Percentiles rank a stretch among this genome's conserved stretches.
phyloP scores from a whole-genome alignment of 192 early-diverging fungal genomes.

The Umbelopsis sp. region DNA sequence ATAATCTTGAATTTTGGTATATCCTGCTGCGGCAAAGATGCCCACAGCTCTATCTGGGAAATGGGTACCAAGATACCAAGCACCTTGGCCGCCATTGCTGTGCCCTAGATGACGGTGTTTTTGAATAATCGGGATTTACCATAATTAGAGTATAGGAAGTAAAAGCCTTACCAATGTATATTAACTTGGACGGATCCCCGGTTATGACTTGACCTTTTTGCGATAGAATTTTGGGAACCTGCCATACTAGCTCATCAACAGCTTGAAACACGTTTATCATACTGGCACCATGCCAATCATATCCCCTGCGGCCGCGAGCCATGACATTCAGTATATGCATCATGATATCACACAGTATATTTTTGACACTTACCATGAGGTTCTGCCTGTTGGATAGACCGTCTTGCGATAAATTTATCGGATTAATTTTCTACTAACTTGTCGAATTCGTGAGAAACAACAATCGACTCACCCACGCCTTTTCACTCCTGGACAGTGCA shows the following conservation, averaged over 20 bases:
- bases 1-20: conserved; percentile 76
- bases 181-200: not conserved
- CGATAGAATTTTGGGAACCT: not conserved
- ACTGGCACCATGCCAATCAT: conserved; percentile 80
- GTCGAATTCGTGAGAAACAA: not conserved
- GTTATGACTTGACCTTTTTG: not conserved
- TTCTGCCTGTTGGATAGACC: conserved; percentile 70
- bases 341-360: not conserved
- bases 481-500: conserved; percentile 56
- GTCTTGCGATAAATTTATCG: conserved; percentile 39
- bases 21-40: conserved; percentile 69
- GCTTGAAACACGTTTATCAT: conserved; percentile 59
- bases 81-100: conserved; percentile 80
- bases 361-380: conserved; percentile 55
- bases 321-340: not conserved
- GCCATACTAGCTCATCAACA: conserved; percentile 45
- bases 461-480: conserved; percentile 58
- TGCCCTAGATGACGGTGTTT: conserved; percentile 49
- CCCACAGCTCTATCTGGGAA: conserved; percentile 73
- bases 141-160: not conserved
- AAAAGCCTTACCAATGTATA: conserved; percentile 16
- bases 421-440: not conserved
- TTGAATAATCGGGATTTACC: not conserved
- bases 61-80: conserved; percentile 72
- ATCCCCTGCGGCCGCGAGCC: conserved; percentile 52